A percentile compares a stretch with the other conserved stretches of the same genome.
phyloP scores from a whole-genome alignment of 1,284 basidiomycete species.

The Naganishia albida region DNA sequence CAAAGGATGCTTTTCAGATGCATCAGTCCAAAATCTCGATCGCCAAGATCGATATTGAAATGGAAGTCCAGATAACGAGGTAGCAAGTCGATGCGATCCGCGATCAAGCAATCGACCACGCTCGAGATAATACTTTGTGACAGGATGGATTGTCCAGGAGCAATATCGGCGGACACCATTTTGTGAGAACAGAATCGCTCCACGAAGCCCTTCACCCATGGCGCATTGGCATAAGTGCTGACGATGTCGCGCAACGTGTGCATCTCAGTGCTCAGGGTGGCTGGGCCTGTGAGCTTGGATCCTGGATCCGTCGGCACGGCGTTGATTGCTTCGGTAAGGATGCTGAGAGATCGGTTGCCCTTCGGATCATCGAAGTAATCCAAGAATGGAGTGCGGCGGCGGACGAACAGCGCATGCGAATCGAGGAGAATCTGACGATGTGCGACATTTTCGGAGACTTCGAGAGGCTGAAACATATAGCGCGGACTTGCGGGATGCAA shows the following conservation, averaged over 20 bases:
- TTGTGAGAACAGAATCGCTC: neutral
- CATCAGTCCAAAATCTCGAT: constrained; percentile 16
- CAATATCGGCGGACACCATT: neutral
- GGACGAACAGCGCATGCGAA: constrained; percentile 83
- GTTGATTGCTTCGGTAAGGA: constrained; percentile 68
- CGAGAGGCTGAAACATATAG: constrained; percentile 88
- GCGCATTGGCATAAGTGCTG: neutral
- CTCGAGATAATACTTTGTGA: constrained; percentile 9
- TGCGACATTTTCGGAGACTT: constrained; percentile 66
- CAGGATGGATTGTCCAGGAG: constrained; percentile 10
- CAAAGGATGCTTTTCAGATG: constrained; percentile 1
- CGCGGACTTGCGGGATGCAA: constrained; percentile 86
- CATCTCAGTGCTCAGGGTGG: constrained; percentile 7
- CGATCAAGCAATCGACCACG: constrained; percentile 23
- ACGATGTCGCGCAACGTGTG: constrained; percentile 1
- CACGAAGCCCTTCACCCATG: constrained; percentile 15
- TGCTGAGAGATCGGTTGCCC: constrained; percentile 84
- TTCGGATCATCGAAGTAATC: constrained; percentile 90
- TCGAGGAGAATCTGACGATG: constrained; percentile 70
- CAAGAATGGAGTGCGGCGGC: constrained; percentile 86
- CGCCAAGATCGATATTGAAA: constrained; percentile 16
- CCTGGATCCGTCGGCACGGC: constrained; percentile 18
- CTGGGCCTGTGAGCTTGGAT: constrained; percentile 19
- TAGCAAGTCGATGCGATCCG: constrained; percentile 17
- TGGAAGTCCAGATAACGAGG: constrained; percentile 24